These are phyloP conservation scores for Myriangium duriaei DNA, from an alignment of 2,329 filamentous ascomycete genomes.

Conservation along the genomic window DNA sequence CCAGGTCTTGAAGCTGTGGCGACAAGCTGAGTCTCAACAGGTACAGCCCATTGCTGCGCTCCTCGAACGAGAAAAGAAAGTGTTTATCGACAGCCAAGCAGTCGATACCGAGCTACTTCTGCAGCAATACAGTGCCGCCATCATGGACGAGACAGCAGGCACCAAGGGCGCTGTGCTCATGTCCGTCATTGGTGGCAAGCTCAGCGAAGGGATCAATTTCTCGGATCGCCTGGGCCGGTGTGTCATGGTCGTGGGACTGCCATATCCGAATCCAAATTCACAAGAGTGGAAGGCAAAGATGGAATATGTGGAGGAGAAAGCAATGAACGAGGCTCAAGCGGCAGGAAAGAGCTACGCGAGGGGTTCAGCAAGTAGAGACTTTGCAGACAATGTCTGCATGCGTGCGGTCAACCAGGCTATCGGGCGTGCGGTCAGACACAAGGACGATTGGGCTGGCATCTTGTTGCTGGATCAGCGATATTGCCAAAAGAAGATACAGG, in stretches of 20 bases:
- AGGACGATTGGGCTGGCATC: slow-evolving; percentile 80
- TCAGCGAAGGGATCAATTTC: slow-evolving; percentile 98
- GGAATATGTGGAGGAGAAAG: slow-evolving; percentile 64
- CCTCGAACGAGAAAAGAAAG: slow-evolving; percentile 14
- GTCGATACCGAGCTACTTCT: slow-evolving; percentile 57
- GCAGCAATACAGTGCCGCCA: slow-evolving; percentile 56
- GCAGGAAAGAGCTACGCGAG: slow-evolving; percentile 19
- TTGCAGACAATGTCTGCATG: slow-evolving; percentile 94
- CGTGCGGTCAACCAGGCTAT: slow-evolving; percentile 94
- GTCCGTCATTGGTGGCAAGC: slow-evolving; percentile 83
- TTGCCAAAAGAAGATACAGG: slow-evolving; percentile 55
- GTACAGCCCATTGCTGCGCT: slow-evolving; percentile 43
- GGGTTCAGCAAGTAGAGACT: slow-evolving; percentile 53
- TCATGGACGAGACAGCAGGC: slow-evolving; percentile 30
- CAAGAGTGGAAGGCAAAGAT: slow-evolving; percentile 90
- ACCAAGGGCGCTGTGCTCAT: slow-evolving; percentile 63
- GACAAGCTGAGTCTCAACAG: slow-evolving; percentile 19
- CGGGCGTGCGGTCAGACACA: slow-evolving; percentile 79
- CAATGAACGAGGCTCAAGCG: slow-evolving; percentile 17
- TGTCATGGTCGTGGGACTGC: slow-evolving; percentile 81
- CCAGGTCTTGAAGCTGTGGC: slow-evolving; percentile 43
- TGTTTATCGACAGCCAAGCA: slow-evolving; percentile 47
- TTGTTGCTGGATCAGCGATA: slow-evolving; percentile 75
- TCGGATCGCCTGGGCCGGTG: slow-evolving; percentile 79
- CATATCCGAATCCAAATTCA: slow-evolving; percentile 80